phyloP scores from a whole-genome alignment of 176 grass and related monocot species.

The Oryza meridionalis region DNA sequence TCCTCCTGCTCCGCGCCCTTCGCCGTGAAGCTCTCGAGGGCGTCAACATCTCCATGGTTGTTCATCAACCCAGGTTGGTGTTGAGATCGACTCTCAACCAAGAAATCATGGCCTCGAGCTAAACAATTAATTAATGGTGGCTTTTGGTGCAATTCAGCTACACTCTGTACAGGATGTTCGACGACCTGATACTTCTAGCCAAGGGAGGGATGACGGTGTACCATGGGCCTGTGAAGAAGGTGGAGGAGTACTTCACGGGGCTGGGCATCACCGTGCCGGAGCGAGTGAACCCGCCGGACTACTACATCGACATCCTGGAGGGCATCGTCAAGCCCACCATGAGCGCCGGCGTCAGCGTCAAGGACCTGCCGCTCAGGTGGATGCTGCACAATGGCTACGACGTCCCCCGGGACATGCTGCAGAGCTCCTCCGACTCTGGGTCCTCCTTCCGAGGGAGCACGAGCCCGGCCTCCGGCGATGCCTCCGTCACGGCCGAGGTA shows the following conservation, averaged over 20 bases:
- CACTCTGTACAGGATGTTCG: slow-evolving; percentile 83
- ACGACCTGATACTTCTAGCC: slow-evolving; percentile 85
- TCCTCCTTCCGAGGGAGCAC: slow-evolving; percentile 36
- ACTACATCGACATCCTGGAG: slow-evolving; percentile 95
- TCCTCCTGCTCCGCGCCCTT: slow-evolving; percentile 83
- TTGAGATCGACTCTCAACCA: not conserved
- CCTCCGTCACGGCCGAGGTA: slow-evolving; percentile 41
- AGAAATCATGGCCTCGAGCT: not conserved
- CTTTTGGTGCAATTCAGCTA: slow-evolving; percentile 57
- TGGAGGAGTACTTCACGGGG: slow-evolving; percentile 86
- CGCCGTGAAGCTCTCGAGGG: slow-evolving; percentile 89
- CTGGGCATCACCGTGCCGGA: slow-evolving; percentile 81
- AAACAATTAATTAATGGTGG: not conserved
- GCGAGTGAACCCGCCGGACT: slow-evolving; percentile 89
- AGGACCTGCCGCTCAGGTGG: slow-evolving; percentile 82
- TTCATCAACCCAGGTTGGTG: slow-evolving; percentile 94
- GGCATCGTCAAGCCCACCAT: slow-evolving; percentile 71
- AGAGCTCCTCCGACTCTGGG: slow-evolving; percentile 43
- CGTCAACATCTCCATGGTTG: slow-evolving; percentile 97
- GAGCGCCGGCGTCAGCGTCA: slow-evolving; percentile 45
- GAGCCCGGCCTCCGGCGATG: not conserved
- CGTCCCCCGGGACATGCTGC: slow-evolving; percentile 84
- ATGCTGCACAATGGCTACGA: slow-evolving; percentile 89
- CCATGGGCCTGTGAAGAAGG: slow-evolving; percentile 82
- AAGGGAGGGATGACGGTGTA: slow-evolving; percentile 92